Percentiles rank a stretch among this genome's conserved stretches.
phyloP scores from a whole-genome alignment of 441 rosid species.

The Syzygium malaccense region DNA sequence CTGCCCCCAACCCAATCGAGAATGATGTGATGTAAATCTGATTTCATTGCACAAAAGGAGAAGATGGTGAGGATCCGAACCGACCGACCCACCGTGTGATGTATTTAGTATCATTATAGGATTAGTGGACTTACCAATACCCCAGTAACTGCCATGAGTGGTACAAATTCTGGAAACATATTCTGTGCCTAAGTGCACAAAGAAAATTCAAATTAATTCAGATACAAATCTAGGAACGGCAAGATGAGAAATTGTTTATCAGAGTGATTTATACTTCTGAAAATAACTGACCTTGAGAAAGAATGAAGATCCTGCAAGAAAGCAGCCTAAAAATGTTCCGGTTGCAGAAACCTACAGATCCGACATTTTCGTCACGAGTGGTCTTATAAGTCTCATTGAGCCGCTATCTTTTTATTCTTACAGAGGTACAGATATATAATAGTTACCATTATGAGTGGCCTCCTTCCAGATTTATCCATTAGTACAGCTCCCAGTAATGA shows the following conservation, averaged over 20 bases:
- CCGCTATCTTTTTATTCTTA: not conserved
- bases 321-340: constrained; percentile 74
- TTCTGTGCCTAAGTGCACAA: constrained; percentile 34
- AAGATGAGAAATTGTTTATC: not conserved
- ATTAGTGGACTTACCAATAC: constrained; percentile 42
- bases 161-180: constrained; percentile 54
- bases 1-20: constrained; percentile 91
- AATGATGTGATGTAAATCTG: constrained; percentile 63
- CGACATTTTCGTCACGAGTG: not conserved
- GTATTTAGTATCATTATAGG: not conserved
- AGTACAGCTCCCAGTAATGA: constrained; percentile 67
- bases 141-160: constrained; percentile 60
- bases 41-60: not conserved
- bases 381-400: not conserved
- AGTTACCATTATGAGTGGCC: constrained; percentile 78
- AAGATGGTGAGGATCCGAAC: not conserved
- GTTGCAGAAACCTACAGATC: constrained; percentile 54
- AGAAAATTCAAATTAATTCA: not conserved
- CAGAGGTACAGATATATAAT: not conserved
- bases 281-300: constrained; percentile 44
- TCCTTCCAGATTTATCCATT: constrained; percentile 80
- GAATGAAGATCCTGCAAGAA: constrained; percentile 65
- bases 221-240: not conserved
- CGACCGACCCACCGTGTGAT: not conserved
- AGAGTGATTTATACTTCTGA: not conserved